Percentiles rank a stretch among this genome's conserved stretches.
Conservation (phyloP, 805 yeast genomes). For the Vanderwaltozyma tropicalis region DNA sequence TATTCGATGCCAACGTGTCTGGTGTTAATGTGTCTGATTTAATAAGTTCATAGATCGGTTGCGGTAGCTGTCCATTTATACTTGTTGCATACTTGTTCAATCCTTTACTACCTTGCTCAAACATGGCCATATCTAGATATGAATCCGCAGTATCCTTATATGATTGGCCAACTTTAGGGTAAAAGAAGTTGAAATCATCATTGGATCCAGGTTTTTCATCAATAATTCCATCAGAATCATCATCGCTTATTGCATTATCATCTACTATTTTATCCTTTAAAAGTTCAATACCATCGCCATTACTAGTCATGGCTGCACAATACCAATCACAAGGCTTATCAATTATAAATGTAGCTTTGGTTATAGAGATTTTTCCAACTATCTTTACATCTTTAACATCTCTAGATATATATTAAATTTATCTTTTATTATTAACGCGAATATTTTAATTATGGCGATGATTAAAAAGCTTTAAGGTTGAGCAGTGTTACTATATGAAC, state of each 20-base stretch:
- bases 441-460: no score
- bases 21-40: conserved; percentile 9
- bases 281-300: no score
- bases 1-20: neutral
- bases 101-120: conserved; percentile 17
- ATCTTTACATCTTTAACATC: no score
- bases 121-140: conserved; percentile 7
- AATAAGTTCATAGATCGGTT: conserved; percentile 20
- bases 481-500: no score
- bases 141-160: conserved; percentile 10
- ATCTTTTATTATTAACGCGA: no score
- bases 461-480: no score
- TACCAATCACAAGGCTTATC: no score
- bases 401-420: no score
- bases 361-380: no score
- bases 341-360: no score
- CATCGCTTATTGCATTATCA: neutral
- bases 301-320: no score
- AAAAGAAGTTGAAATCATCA: neutral
- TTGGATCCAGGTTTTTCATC: neutral
- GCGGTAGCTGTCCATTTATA: conserved; percentile 21
- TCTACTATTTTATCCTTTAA: no score
- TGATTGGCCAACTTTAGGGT: conserved; percentile 8
- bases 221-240: neutral
- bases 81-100: conserved; percentile 11